phyloP scores from a whole-genome alignment of 768 basidiomycete genomes.

The Phlegmacium glaucopus region DNA sequence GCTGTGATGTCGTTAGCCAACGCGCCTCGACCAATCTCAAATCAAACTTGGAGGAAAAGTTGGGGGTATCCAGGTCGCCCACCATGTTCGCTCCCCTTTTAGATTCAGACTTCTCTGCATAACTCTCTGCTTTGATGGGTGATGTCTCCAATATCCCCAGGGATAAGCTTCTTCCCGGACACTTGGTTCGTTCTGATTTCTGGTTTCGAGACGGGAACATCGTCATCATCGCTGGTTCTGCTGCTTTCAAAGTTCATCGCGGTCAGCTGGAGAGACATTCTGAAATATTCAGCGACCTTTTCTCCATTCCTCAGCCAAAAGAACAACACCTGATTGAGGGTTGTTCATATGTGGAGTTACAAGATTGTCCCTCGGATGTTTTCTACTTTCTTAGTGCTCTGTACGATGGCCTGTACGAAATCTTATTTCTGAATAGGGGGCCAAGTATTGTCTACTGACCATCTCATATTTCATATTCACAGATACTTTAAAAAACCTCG shows the following conservation, averaged over 20 bases:
- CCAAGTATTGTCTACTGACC: neutral
- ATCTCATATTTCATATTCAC: slow-evolving; percentile 1
- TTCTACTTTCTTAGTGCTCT: slow-evolving; percentile 63
- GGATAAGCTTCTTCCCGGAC: slow-evolving; percentile 13
- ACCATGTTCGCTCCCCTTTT: neutral
- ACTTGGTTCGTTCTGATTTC: slow-evolving; percentile 51
- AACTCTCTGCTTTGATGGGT: slow-evolving; percentile 3
- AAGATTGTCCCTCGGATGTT: slow-evolving; percentile 66
- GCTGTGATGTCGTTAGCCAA: too few relatives aligned
- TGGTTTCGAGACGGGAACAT: slow-evolving; percentile 77
- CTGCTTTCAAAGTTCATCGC: slow-evolving; percentile 71
- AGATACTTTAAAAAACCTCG: slow-evolving; percentile 57
- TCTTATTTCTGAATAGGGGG: neutral
- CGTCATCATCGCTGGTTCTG: slow-evolving; percentile 51
- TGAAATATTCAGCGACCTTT: slow-evolving; percentile 69
- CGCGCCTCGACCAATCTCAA: too few relatives aligned
- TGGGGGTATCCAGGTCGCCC: neutral
- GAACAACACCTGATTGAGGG: slow-evolving; percentile 52
- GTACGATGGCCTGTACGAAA: slow-evolving; percentile 74
- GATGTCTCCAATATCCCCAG: neutral
- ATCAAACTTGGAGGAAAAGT: neutral
- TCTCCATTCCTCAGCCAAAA: slow-evolving; percentile 59
- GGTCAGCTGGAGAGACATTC: slow-evolving; percentile 75
- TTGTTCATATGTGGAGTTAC: slow-evolving; percentile 54
- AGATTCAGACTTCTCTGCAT: neutral